These are phyloP conservation scores for Colletotrichum tropicicola DNA, from an alignment of 2,329 filamentous ascomycete species.

Conservation along the genomic window DNA sequence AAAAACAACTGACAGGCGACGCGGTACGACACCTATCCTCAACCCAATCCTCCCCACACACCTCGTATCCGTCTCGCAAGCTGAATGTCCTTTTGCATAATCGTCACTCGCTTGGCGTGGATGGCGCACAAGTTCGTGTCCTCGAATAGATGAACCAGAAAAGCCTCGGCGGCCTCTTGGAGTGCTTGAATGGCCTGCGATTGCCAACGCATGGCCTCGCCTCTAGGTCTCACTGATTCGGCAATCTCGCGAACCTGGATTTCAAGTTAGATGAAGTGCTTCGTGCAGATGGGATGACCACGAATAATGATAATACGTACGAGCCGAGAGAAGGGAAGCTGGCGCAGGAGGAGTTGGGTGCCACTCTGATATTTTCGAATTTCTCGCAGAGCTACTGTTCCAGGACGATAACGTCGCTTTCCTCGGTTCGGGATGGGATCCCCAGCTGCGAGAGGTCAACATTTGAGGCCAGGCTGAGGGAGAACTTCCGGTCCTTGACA, in stretches of 20 bases:
- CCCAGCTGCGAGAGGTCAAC: constrained; percentile 61
- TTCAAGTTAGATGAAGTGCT: constrained; percentile 26
- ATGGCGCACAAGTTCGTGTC: constrained; percentile 96
- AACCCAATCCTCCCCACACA: constrained; percentile 75
- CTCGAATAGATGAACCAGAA: constrained; percentile 95
- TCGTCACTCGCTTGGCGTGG: constrained; percentile 95
- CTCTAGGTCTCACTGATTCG: constrained; percentile 66
- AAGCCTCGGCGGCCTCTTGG: constrained; percentile 96
- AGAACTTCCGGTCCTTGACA: background rate
- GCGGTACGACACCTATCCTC: constrained; percentile 37
- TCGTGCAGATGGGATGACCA: background rate
- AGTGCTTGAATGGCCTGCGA: constrained; percentile 92
- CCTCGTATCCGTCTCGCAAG: constrained; percentile 84
- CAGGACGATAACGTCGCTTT: constrained; percentile 75
- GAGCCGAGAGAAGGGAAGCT: constrained; percentile 82
- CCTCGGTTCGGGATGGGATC: constrained; percentile 73
- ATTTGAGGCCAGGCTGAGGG: background rate
- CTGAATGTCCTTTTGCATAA: constrained; percentile 98
- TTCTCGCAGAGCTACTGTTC: constrained; percentile 89
- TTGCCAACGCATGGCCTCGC: constrained; percentile 88
- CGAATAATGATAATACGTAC: constrained; percentile 49
- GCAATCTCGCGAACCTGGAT: constrained; percentile 76
- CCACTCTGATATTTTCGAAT: constrained; percentile 91
- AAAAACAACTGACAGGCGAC: background rate
- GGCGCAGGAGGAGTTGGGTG: constrained; percentile 85